phyloP scores from a whole-genome alignment of 352 stramenopile genomes.

The Globisporangium alternatum region DNA sequence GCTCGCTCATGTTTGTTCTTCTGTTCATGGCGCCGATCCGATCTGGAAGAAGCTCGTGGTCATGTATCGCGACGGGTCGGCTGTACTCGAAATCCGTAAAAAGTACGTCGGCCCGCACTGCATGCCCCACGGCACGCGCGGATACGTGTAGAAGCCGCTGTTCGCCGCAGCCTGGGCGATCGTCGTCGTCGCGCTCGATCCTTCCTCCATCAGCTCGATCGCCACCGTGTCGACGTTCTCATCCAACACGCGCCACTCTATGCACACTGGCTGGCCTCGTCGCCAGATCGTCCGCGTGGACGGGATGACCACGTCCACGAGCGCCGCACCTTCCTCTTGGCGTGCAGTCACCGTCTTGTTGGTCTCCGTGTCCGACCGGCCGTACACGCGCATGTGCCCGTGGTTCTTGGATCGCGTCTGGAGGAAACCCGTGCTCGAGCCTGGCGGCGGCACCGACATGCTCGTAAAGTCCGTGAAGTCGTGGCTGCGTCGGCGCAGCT shows the following conservation, averaged over 20 bases:
- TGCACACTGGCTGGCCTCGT: conserved; percentile 59
- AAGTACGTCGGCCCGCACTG: conserved; percentile 76
- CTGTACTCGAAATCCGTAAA: conserved; percentile 50
- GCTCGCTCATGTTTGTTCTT: neutral
- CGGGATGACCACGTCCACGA: conserved; percentile 45
- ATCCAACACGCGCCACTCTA: conserved; percentile 77
- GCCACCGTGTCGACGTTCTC: conserved; percentile 34
- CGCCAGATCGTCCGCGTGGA: conserved; percentile 58
- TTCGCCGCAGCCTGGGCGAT: conserved; percentile 64
- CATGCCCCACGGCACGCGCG: conserved; percentile 84
- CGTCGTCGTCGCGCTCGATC: conserved; percentile 59
- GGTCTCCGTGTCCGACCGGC: conserved; percentile 25
- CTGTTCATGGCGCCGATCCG: conserved; percentile 36
- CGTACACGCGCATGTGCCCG: conserved; percentile 61
- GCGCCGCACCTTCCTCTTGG: conserved; percentile 32
- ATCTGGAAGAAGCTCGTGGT: conserved; percentile 72
- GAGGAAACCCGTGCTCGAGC: conserved; percentile 13
- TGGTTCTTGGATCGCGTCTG: conserved; percentile 28
- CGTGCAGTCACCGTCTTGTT: conserved; percentile 26
- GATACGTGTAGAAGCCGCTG: conserved; percentile 65
- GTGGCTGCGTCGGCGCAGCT: conserved; percentile 43
- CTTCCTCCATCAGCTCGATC: conserved; percentile 73
- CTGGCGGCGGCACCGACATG: conserved; percentile 24
- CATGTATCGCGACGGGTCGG: conserved; percentile 41
- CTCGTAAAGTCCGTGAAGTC: conserved; percentile 34